Percentiles rank a stretch among this genome's conserved stretches.
Evolutionary conservation across 2,329 filamentous ascomycete genomes (phyloP).

Genomic region (Phaeoacremonium minimum): DNA sequence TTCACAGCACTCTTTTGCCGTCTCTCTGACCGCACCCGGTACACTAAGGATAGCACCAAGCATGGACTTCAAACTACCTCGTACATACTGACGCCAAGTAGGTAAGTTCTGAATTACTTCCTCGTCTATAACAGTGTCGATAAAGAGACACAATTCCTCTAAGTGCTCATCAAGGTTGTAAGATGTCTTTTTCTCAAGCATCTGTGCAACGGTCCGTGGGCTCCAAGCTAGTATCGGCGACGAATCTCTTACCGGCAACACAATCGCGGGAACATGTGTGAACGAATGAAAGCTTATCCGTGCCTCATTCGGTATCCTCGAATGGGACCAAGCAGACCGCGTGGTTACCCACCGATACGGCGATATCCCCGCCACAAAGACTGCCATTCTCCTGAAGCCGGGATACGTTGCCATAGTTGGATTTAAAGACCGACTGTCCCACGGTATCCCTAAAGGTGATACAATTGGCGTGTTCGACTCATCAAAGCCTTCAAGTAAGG

Average conservation of each 20-base stretch:
- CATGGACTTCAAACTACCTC: slow-evolving; percentile 7
- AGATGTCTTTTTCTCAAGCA: slow-evolving; percentile 7
- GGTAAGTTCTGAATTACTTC: slow-evolving; percentile 3
- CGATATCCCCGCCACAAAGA: slow-evolving; percentile 13
- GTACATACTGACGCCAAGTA: slow-evolving; percentile 8
- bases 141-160: slow-evolving; percentile 8
- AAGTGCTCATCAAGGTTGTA: slow-evolving; percentile 7
- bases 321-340: slow-evolving; percentile 12
- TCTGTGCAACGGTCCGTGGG: slow-evolving; percentile 12
- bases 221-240: slow-evolving; percentile 13
- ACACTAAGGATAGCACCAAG: slow-evolving; percentile 8
- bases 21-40: slow-evolving; percentile 9
- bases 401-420: slow-evolving; percentile 5
- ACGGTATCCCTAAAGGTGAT: slow-evolving; percentile 7
- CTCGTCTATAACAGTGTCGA: slow-evolving; percentile 10
- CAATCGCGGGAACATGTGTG: slow-evolving; percentile 13
- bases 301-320: slow-evolving; percentile 12
- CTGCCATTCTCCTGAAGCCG: slow-evolving; percentile 9
- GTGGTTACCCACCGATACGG: slow-evolving; percentile 12
- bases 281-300: slow-evolving; percentile 11
- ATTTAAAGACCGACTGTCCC: slow-evolving; percentile 5
- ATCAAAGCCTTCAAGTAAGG: slow-evolving; percentile 9
- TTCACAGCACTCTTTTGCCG: slow-evolving; percentile 10
- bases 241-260: slow-evolving; percentile 10
- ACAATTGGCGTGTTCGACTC: slow-evolving; percentile 11